A percentile compares a stretch with the other conserved stretches of the same genome.
Evolutionary conservation across 495 filamentous ascomycete species (phyloP).

Genomic region (Amphirosellinia nigrospora): DNA sequence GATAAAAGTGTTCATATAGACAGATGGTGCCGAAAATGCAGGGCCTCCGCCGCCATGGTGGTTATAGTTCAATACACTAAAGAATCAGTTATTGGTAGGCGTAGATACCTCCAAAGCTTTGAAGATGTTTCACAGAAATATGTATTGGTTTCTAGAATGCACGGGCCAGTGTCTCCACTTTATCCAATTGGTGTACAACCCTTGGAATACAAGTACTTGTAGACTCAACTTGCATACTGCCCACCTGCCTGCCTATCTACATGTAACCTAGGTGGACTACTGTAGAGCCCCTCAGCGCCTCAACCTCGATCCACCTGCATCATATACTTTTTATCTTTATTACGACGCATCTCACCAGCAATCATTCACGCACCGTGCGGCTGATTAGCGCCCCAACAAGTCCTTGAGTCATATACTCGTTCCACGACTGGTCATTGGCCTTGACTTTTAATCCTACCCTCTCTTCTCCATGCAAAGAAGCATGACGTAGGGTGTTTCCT

Average conservation of each 20-base stretch:
- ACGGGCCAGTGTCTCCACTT: neutral
- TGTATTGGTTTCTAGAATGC: neutral
- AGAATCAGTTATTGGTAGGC: too few species aligned
- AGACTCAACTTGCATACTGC: neutral
- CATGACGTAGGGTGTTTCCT: conserved; percentile 26
- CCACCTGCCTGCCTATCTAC: too few species aligned
- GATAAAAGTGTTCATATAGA: neutral
- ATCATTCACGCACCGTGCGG: neutral
- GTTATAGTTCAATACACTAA: too few species aligned
- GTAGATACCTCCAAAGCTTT: too few species aligned
- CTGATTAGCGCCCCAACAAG: neutral
- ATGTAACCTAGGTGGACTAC: neutral
- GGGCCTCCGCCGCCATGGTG: neutral
- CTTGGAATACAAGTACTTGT: too few species aligned
- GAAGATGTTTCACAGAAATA: too few species aligned
- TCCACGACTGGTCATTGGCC: neutral
- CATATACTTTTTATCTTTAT: neutral
- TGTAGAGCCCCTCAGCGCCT: conserved; percentile 12
- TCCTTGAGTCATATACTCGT: neutral
- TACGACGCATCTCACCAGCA: neutral
- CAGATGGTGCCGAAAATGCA: conserved; percentile 2
- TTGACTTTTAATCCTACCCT: neutral
- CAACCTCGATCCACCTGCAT: neutral
- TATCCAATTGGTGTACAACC: neutral
- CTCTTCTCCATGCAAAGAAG: conserved; percentile 17